phyloP scores from a whole-genome alignment of 495 filamentous ascomycete genomes.

The Thermochaetoides thermophila region DNA sequence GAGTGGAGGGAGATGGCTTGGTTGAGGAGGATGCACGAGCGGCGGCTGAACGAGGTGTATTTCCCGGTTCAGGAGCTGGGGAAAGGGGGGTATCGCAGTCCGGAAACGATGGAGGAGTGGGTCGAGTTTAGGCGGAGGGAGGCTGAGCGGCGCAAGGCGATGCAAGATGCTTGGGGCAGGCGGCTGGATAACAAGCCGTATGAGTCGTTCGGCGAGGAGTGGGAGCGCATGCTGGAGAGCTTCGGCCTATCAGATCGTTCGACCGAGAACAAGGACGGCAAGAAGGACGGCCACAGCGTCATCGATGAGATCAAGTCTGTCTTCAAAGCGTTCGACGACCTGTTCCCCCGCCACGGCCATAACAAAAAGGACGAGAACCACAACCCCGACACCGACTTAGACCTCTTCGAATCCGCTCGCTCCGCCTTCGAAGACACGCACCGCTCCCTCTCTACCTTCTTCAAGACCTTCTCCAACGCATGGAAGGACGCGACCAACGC shows the following conservation, averaged over 20 bases:
- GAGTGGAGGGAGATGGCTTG: constrained; percentile 1
- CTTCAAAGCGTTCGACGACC: too few species aligned
- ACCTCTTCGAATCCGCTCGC: constrained; percentile 6
- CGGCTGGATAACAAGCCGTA: too few species aligned
- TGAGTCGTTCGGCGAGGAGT: too few species aligned
- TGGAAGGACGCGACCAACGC: background rate
- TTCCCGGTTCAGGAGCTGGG: constrained; percentile 5
- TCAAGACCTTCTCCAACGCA: constrained; percentile 6
- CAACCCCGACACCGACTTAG: constrained; percentile 6
- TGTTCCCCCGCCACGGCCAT: too few species aligned
- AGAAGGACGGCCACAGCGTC: too few species aligned
- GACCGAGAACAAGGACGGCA: background rate
- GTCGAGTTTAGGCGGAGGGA: constrained; percentile 2
- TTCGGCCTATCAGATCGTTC: too few species aligned
- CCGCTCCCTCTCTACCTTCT: constrained; percentile 10
- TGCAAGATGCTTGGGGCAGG: background rate
- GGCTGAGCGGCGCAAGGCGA: background rate
- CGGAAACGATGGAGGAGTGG: constrained; percentile 13
- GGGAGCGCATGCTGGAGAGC: too few species aligned
- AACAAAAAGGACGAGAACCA: background rate
- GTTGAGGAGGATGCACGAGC: constrained; percentile 3
- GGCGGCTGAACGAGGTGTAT: constrained; percentile 5
- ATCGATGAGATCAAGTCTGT: too few species aligned
- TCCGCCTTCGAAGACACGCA: constrained; percentile 11
- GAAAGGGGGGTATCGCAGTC: constrained; percentile 4